Evolutionary conservation across 805 yeast species (phyloP).

Genomic region (Yamadazyma philogaea): DNA sequence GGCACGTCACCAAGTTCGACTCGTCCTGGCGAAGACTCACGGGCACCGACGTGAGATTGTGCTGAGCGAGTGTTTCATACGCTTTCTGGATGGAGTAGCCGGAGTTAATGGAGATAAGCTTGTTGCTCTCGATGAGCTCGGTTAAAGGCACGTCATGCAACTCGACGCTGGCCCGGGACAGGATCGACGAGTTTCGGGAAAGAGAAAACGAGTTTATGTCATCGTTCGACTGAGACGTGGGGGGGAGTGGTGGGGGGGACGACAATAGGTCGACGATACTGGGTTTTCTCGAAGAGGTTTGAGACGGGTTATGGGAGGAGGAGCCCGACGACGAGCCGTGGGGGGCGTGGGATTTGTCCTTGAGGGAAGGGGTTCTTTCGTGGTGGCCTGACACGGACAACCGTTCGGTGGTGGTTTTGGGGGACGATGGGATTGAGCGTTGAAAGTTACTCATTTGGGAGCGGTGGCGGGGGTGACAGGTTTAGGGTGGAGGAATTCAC

Average conservation of each 20-base stretch:
- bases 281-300: conserved; percentile 41
- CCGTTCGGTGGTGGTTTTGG: conserved; percentile 4
- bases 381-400: not conserved
- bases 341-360: too few relatives aligned
- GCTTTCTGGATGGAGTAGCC: conserved; percentile 80
- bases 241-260: conserved; percentile 68
- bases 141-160: conserved; percentile 73
- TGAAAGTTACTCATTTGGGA: conserved; percentile 10
- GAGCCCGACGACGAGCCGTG: too few relatives aligned
- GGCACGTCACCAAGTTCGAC: conserved; percentile 52
- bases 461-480: not conserved
- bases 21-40: conserved; percentile 42
- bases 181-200: conserved; percentile 33
- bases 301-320: not conserved
- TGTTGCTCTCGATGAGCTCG: conserved; percentile 75
- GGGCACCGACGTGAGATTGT: conserved; percentile 84
- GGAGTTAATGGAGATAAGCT: conserved; percentile 66
- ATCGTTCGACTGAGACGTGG: conserved; percentile 36
- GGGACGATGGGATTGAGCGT: conserved; percentile 11
- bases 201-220: conserved; percentile 38
- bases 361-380: conserved; percentile 1
- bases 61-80: conserved; percentile 67
- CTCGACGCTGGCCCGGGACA: conserved; percentile 34
- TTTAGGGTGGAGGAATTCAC: not conserved
- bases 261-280: conserved; percentile 74